phyloP scores from a whole-genome alignment of 2,329 filamentous ascomycete species.

The Phialocephala sp. region DNA sequence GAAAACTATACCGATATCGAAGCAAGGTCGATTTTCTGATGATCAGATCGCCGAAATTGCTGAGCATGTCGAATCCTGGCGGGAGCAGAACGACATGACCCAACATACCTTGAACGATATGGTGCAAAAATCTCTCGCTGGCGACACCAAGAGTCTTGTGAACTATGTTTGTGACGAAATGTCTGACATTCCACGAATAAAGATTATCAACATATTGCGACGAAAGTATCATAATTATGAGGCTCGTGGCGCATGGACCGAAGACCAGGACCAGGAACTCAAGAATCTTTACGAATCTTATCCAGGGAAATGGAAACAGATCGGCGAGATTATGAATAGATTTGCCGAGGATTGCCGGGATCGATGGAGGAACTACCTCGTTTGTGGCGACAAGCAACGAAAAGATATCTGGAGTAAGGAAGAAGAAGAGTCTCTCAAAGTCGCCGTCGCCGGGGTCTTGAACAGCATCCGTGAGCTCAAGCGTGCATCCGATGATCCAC shows the following conservation, averaged over 20 bases:
- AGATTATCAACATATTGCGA: slow-evolving; percentile 61
- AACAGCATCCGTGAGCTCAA: slow-evolving; percentile 51
- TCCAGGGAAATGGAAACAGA: slow-evolving; percentile 62
- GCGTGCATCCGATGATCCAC: slow-evolving; percentile 35
- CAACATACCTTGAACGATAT: slow-evolving; percentile 55
- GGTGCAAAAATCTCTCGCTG: slow-evolving; percentile 43
- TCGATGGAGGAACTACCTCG: slow-evolving; percentile 71
- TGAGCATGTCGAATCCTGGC: slow-evolving; percentile 49
- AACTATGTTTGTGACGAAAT: slow-evolving; percentile 52
- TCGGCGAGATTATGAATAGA: slow-evolving; percentile 67
- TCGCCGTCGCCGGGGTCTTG: slow-evolving; percentile 59
- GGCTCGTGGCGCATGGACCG: slow-evolving; percentile 63
- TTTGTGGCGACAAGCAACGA: slow-evolving; percentile 58
- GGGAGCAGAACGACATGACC: slow-evolving; percentile 49
- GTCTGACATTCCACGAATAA: slow-evolving; percentile 57
- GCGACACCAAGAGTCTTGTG: slow-evolving; percentile 55
- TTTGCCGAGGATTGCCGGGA: slow-evolving; percentile 70
- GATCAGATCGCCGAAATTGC: slow-evolving; percentile 17
- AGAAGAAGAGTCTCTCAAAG: slow-evolving; percentile 55
- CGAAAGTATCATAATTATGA: slow-evolving; percentile 70
- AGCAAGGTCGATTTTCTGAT: slow-evolving; percentile 10
- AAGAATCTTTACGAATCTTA: slow-evolving; percentile 51
- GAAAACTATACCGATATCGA: slow-evolving; percentile 6
- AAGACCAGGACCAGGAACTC: slow-evolving; percentile 63
- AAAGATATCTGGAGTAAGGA: slow-evolving; percentile 63